Percentiles rank a stretch among this genome's conserved stretches.
These are phyloP conservation scores for Rauvolfia tetraphylla DNA, from an alignment of 257 asterid species.

Conservation along the genomic window DNA sequence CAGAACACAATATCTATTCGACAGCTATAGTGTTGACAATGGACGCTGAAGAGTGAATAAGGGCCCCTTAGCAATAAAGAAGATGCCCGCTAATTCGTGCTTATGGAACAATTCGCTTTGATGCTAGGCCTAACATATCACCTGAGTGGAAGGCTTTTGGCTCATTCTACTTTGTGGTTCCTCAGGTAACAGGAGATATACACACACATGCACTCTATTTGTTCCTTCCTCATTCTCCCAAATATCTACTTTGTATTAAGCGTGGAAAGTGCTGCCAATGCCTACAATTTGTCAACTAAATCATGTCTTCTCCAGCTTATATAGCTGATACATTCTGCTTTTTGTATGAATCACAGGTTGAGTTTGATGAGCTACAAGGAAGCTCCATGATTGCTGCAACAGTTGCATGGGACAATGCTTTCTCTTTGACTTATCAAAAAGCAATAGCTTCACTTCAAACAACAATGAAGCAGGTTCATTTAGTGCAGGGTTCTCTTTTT, in stretches of 20 bases:
- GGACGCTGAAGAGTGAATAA: slow-evolving; percentile 21
- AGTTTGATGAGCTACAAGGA: slow-evolving; percentile 85
- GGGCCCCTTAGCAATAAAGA: slow-evolving; percentile 41
- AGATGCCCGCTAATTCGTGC: slow-evolving; percentile 89
- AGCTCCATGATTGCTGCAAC: slow-evolving; percentile 90
- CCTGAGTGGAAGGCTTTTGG: slow-evolving; percentile 89
- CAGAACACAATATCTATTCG: slow-evolving; percentile 18
- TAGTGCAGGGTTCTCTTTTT: background rate
- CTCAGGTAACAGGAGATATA: slow-evolving; percentile 63
- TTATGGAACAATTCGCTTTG: slow-evolving; percentile 91
- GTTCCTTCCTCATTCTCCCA: background rate
- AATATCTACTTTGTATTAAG: background rate
- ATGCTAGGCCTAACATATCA: slow-evolving; percentile 51
- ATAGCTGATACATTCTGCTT: background rate
- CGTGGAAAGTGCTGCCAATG: background rate
- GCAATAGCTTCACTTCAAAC: slow-evolving; percentile 69
- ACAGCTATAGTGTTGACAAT: slow-evolving; percentile 40
- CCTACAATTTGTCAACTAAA: background rate
- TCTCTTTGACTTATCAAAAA: slow-evolving; percentile 54
- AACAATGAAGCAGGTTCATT: slow-evolving; percentile 64
- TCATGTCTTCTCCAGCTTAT: background rate
- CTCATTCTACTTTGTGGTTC: slow-evolving; percentile 89
- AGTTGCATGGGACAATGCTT: slow-evolving; percentile 82
- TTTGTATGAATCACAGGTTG: slow-evolving; percentile 29
- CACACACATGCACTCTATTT: background rate